Conservation (phyloP, 495 filamentous ascomycete species). For the Xylaria bambusicola region DNA sequence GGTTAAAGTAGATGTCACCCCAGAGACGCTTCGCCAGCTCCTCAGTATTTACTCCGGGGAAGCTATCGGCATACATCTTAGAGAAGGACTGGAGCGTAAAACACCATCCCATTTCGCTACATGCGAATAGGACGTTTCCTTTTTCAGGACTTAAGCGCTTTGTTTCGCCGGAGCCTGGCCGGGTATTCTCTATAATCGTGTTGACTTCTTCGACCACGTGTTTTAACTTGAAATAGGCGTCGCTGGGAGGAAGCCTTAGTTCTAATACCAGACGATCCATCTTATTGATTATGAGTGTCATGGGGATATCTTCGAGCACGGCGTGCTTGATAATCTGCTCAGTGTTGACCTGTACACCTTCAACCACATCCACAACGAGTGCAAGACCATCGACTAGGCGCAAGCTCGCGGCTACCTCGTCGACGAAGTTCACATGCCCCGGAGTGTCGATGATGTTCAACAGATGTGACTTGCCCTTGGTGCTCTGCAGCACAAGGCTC, state of each 20-base stretch:
- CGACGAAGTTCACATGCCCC: conserved; percentile 96
- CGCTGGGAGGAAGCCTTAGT: conserved; percentile 88
- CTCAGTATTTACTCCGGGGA: conserved; percentile 72
- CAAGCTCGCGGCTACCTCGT: conserved; percentile 87
- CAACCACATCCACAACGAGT: conserved; percentile 94
- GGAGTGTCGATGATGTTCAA: conserved; percentile 95
- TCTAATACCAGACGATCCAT: conserved; percentile 95
- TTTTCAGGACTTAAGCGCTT: conserved; percentile 90
- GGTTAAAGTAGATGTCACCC: conserved; percentile 98
- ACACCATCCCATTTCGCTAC: conserved; percentile 92
- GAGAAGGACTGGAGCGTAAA: conserved; percentile 93
- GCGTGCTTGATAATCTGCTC: conserved; percentile 97
- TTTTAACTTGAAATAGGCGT: conserved; percentile 98
- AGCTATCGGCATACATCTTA: conserved; percentile 92
- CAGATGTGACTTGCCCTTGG: conserved; percentile 92
- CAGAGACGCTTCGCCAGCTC: conserved; percentile 84
- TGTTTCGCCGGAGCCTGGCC: conserved; percentile 80
- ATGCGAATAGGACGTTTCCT: conserved; percentile 94
- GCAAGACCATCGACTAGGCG: conserved; percentile 90
- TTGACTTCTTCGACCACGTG: conserved; percentile 98
- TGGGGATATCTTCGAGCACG: conserved; percentile 82
- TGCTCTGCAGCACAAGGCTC: conserved; percentile 85
- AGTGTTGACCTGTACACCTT: conserved; percentile 94
- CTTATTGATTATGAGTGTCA: conserved; percentile 93
- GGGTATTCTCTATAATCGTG: conserved; percentile 83